Base-by-base conservation (phyloP, 2,329 filamentous ascomycete species). In the Trichophaea hybrida region DNA sequence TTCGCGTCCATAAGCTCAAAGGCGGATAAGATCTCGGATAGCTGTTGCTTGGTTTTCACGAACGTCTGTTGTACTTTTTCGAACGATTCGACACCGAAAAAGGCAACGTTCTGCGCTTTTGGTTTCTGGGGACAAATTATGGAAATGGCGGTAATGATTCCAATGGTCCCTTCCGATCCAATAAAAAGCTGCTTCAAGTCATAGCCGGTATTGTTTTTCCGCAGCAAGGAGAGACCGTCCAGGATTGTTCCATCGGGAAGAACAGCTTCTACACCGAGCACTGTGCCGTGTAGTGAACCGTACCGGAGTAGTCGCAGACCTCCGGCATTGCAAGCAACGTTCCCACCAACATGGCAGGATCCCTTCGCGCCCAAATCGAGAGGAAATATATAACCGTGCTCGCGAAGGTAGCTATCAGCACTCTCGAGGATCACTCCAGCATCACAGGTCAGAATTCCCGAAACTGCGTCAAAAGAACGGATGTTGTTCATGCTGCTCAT, bases 121-220 rank as follows among this genome's bases (percentile, higher is more conserved):
- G 89, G 86, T 15, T 88, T 81, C 70, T 90, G 89, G 0, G 93
- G 90, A 69, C 90, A 96, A 67, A 91, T 78, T 63, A 98, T 85
- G 2, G 89, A 90, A 40, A 97, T 79, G 51, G 81, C 90, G 15
- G 93, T 98, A 68, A 98, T 86, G 69, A 97, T 86, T 57, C 93
- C 93, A 64, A 97, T 85, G 4, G 93, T 97, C 31, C 93, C 93
- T 73, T 98, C 93, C 35, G 84, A 87, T 50, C 93, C 93, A 69
- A 98, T 94, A 72, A 98, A 96, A 38, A 96, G 80, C 73, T 96
- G 91, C 76, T 96, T 96, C 59, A 96, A 74, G 71, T 98, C 94
- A 73, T 97, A 98, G 33, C 93, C 93, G 1, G 93, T 98, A 75
- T 98, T 98, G 78, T 98, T 97, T 78, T 98, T 98, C 66, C 93